Conservation (phyloP, 2,329 filamentous ascomycete species). For the Grosmannia penicillata region DNA sequence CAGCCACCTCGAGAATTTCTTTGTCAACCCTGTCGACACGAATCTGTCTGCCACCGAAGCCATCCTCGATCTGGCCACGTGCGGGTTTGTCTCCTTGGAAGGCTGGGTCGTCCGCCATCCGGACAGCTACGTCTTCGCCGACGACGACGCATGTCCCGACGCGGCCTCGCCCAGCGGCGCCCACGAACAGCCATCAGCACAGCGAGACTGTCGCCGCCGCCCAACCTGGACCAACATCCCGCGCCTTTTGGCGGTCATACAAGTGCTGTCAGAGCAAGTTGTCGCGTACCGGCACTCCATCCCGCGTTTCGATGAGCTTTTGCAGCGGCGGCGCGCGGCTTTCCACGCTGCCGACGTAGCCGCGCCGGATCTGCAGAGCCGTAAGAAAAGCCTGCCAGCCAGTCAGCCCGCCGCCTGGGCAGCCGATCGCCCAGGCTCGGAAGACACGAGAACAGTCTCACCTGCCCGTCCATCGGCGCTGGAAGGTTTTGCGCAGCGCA, state of each 20-base stretch:
- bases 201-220: constrained; percentile 35
- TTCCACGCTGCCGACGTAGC: constrained; percentile 42
- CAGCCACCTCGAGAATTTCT: constrained; percentile 60
- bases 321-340: constrained; percentile 49
- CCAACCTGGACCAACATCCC: constrained; percentile 39
- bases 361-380: background rate
- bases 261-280: constrained; percentile 47
- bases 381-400: background rate
- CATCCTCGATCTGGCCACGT: constrained; percentile 68
- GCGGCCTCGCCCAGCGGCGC: too few species aligned
- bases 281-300: constrained; percentile 46
- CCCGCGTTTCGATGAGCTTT: constrained; percentile 57
- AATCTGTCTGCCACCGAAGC: constrained; percentile 80
- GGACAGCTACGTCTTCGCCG: constrained; percentile 42
- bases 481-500: constrained; percentile 47
- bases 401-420: constrained; percentile 13
- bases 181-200: too few species aligned
- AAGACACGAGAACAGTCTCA: constrained; percentile 32
- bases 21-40: constrained; percentile 79
- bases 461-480: constrained; percentile 39
- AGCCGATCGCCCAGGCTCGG: constrained; percentile 26
- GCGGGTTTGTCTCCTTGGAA: constrained; percentile 71
- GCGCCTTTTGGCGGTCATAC: constrained; percentile 41
- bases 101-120: constrained; percentile 78
- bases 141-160: too few species aligned